phyloP scores from a whole-genome alignment of 306 rosid species.

The Prunus mume region DNA sequence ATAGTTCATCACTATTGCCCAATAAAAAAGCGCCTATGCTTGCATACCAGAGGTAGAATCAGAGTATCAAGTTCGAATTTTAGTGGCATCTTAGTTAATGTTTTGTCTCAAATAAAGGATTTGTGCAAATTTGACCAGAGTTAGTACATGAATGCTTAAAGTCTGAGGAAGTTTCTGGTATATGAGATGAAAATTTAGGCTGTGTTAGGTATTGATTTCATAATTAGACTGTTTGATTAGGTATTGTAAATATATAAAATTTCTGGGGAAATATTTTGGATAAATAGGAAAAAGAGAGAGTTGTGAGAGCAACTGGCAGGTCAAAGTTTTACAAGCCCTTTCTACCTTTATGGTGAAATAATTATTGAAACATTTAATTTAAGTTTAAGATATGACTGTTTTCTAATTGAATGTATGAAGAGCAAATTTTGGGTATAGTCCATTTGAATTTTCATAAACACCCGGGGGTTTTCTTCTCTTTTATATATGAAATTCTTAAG shows the following conservation, averaged over 20 bases:
- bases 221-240: constrained; percentile 6
- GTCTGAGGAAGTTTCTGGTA: constrained; percentile 4
- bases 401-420: neutral
- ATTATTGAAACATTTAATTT: neutral
- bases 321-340: neutral
- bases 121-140: constrained; percentile 4
- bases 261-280: neutral
- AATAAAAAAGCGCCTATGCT: too few species aligned
- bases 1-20: too few species aligned
- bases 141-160: neutral
- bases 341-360: neutral
- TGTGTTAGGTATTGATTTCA: neutral
- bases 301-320: neutral
- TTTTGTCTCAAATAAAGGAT: neutral
- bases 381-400: neutral
- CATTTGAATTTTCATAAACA: neutral
- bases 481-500: neutral
- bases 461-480: neutral
- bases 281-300: too few species aligned
- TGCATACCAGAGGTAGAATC: too few species aligned
- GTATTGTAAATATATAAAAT: neutral
- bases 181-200: neutral
- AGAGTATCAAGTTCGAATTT: too few species aligned
- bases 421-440: neutral
- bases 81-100: too few species aligned